Percentiles rank a stretch among this genome's conserved stretches.
phyloP scores from a whole-genome alignment of 1,284 basidiomycete species.

The Anthracocystis panici-leucophaei region DNA sequence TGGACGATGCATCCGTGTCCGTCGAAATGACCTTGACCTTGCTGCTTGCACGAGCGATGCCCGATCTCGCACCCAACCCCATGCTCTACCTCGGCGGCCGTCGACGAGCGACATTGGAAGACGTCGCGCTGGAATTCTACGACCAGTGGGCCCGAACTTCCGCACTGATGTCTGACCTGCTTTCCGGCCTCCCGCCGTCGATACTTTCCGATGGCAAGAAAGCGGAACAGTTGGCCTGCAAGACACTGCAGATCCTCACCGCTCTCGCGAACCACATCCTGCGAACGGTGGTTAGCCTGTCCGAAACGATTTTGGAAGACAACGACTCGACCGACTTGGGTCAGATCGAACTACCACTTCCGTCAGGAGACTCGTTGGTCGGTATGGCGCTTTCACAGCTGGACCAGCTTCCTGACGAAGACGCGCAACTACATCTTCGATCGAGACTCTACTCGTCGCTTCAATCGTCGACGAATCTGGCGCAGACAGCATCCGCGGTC shows the following conservation, averaged over 20 bases:
- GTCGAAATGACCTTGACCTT: conserved; percentile 19
- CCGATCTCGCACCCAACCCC: conserved; percentile 28
- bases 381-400: conserved; percentile 34
- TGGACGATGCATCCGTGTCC: conserved; percentile 36
- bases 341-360: conserved; percentile 16
- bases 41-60: conserved; percentile 19
- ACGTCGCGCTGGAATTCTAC: conserved; percentile 16
- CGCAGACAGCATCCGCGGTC: conserved; percentile 4
- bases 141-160: conserved; percentile 30
- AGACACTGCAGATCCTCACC: conserved; percentile 27
- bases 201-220: neutral
- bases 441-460: conserved; percentile 22
- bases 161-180: conserved; percentile 23
- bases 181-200: conserved; percentile 7
- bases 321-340: conserved; percentile 13
- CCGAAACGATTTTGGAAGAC: conserved; percentile 39
- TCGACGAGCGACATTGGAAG: conserved; percentile 28
- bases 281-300: conserved; percentile 23
- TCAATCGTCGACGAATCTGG: neutral
- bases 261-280: conserved; percentile 46
- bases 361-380: conserved; percentile 13
- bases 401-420: conserved; percentile 20
- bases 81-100: conserved; percentile 3
- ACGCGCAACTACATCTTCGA: conserved; percentile 15
- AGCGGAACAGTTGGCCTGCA: conserved; percentile 25